Base-by-base conservation (phyloP, 345 rosid genomes). In the Passiflora organensis region DNA sequence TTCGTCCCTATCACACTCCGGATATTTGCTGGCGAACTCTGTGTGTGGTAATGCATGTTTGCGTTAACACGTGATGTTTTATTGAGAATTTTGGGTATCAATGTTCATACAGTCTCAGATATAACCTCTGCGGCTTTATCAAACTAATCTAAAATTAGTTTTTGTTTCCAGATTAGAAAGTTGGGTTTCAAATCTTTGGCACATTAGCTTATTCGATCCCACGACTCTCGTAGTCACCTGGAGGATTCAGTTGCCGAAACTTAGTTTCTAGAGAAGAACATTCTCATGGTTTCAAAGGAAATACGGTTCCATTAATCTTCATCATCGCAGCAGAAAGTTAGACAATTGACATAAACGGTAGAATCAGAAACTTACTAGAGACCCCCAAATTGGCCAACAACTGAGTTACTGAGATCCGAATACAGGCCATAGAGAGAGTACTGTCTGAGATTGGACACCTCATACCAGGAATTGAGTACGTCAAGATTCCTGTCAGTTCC, bases 381-480 rank as follows among this genome's bases (percentile, higher is more conserved):
- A 1, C 59, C 50, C 21, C 57, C 56, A 32, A 32, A 34, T 28
- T 44, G 67, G 53, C 16, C 46, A 38, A 45, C 43, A 15, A 72
- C 5, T 15, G 81, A 60, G 54, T 81, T 59, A 0, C 51, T 72
- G 16, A 68, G 63, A 45, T 60, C 67, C 0, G 88, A 66, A 39
- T 72, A 88, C 13, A 91, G 78, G 32, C 69, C 76, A 44, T 62
- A 74, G 41, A 93, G 82, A 0, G 96, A 93, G 70, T 72, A 63
- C 48, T 67, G 83, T 60, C 86, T 62, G 46, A 93, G 84, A 10
- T 84, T 82, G 45, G 62, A 75, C 2, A 93, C 83, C 72, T 93
- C 96, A 13, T 88, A 93, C 99, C 96, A 93, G 4, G 94, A 76
- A 72, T 88, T 86, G 25, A 93, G 72, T 2, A 79, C 73, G 56